A percentile compares a stretch with the other conserved stretches of the same genome.
These are phyloP conservation scores for Aspergillus fijiensis DNA, from an alignment of 2,329 filamentous ascomycete genomes.

Conservation along the genomic window DNA sequence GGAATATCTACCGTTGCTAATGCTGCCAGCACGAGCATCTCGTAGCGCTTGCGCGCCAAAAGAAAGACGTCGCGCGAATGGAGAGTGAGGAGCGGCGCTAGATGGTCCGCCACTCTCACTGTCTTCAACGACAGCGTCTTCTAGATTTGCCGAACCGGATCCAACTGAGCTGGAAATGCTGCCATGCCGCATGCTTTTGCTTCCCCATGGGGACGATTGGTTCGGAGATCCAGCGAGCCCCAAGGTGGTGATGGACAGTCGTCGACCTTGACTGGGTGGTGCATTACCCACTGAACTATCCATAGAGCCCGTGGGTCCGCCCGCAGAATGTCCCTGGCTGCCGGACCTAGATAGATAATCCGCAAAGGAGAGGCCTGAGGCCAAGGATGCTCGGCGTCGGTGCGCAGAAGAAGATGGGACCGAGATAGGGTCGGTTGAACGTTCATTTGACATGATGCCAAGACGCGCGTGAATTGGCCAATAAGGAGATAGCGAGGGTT, in stretches of 20 bases:
- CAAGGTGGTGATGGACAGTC: slow-evolving; percentile 71
- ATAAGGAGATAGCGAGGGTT: background rate
- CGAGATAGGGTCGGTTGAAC: slow-evolving; percentile 40
- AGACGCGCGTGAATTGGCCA: background rate
- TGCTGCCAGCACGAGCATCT: slow-evolving; percentile 67
- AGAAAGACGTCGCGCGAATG: slow-evolving; percentile 76
- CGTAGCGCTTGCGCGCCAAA: slow-evolving; percentile 80
- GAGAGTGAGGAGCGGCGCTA: slow-evolving; percentile 65
- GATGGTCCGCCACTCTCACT: slow-evolving; percentile 59
- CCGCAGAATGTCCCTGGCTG: slow-evolving; percentile 17
- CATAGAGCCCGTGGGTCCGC: slow-evolving; percentile 50
- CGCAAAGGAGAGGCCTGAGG: slow-evolving; percentile 40
- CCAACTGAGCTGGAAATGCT: slow-evolving; percentile 66
- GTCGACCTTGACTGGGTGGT: slow-evolving; percentile 56
- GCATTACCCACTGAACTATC: slow-evolving; percentile 47
- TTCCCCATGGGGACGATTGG: slow-evolving; percentile 51
- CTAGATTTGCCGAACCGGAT: slow-evolving; percentile 42
- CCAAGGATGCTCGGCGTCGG: slow-evolving; percentile 49
- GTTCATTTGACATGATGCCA: slow-evolving; percentile 45
- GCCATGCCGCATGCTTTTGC: slow-evolving; percentile 57
- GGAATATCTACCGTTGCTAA: slow-evolving; percentile 60
- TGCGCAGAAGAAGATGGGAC: slow-evolving; percentile 36
- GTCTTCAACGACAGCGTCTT: slow-evolving; percentile 61
- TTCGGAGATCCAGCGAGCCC: slow-evolving; percentile 73
- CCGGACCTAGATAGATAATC: slow-evolving; percentile 41